A percentile compares a stretch with the other conserved stretches of the same genome.
phyloP scores from a whole-genome alignment of 768 basidiomycete species.

The Myochromella boudieri region DNA sequence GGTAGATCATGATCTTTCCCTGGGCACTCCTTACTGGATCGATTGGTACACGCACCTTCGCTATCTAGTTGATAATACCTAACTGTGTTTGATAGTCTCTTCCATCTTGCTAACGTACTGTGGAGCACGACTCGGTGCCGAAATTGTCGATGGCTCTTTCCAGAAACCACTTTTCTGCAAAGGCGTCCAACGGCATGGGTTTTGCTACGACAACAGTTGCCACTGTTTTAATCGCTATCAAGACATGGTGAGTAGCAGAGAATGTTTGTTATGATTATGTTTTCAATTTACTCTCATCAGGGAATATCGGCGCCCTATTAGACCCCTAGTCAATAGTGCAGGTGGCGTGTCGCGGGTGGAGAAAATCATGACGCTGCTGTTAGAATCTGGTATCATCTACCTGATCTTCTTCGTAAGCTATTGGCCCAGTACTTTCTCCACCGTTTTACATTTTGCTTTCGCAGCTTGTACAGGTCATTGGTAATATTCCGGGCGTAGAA shows the following conservation, averaged over 20 bases:
- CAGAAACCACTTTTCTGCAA: constrained; percentile 9
- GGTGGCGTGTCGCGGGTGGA: background rate
- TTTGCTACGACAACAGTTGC: constrained; percentile 7
- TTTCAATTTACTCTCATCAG: background rate
- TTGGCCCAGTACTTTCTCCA: background rate
- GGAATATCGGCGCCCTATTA: constrained; percentile 2
- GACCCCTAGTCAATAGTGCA: background rate
- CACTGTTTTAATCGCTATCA: background rate
- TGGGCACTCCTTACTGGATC: constrained; percentile 4
- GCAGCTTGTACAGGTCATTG: background rate
- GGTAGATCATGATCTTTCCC: constrained; percentile 7
- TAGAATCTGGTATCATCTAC: constrained; percentile 6
- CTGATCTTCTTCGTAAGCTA: constrained; percentile 4
- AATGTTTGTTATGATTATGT: background rate
- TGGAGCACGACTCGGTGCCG: constrained; percentile 5
- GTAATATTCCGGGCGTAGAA: background rate
- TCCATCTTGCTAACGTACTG: constrained; percentile 7
- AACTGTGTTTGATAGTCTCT: background rate
- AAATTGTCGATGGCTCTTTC: constrained; percentile 8
- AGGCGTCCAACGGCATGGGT: constrained; percentile 1
- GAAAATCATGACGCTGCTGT: constrained; percentile 3
- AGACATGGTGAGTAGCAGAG: constrained; percentile 1
- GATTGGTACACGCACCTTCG: background rate
- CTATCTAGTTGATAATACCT: no score
- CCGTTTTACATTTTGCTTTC: background rate